A percentile compares a stretch with the other conserved stretches of the same genome.
Conservation (phyloP, 2,329 filamentous ascomycete genomes). For the Cladobotryum mycophilum region DNA sequence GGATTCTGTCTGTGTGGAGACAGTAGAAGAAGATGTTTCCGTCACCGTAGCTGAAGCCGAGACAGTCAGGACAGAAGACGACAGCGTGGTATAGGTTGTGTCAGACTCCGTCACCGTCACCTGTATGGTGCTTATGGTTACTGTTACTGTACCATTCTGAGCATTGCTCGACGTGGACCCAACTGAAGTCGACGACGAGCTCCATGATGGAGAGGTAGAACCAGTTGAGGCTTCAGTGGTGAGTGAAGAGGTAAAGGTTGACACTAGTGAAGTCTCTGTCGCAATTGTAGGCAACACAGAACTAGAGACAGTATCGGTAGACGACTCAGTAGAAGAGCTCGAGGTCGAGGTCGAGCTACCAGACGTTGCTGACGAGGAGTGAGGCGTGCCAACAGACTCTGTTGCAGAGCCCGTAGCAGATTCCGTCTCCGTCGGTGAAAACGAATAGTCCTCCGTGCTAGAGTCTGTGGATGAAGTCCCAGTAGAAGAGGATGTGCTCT, state of each 20-base stretch:
- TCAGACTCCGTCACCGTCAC: background rate
- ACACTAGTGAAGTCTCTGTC: background rate
- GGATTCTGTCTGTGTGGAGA: background rate
- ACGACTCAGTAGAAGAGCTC: background rate
- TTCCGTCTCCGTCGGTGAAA: background rate
- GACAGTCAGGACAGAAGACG: background rate
- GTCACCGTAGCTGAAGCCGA: too few relatives aligned
- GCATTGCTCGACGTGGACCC: background rate
- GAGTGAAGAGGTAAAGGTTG: background rate
- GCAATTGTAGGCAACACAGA: slow-evolving; percentile 3
- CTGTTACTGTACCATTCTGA: background rate
- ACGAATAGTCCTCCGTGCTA: slow-evolving; percentile 1
- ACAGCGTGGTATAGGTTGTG: background rate
- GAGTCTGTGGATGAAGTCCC: slow-evolving; percentile 1
- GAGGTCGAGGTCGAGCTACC: background rate
- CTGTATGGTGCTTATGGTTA: background rate
- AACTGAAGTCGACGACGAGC: background rate
- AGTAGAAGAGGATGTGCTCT: slow-evolving; percentile 5
- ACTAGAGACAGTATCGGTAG: background rate
- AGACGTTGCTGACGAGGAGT: background rate
- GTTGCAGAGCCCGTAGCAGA: background rate
- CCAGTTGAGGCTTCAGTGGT: too few relatives aligned
- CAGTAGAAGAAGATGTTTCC: background rate
- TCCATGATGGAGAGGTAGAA: background rate
- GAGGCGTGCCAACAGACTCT: background rate